phyloP scores from a whole-genome alignment of 2,329 filamentous ascomycete genomes.

The Rasamsonia emersonii region DNA sequence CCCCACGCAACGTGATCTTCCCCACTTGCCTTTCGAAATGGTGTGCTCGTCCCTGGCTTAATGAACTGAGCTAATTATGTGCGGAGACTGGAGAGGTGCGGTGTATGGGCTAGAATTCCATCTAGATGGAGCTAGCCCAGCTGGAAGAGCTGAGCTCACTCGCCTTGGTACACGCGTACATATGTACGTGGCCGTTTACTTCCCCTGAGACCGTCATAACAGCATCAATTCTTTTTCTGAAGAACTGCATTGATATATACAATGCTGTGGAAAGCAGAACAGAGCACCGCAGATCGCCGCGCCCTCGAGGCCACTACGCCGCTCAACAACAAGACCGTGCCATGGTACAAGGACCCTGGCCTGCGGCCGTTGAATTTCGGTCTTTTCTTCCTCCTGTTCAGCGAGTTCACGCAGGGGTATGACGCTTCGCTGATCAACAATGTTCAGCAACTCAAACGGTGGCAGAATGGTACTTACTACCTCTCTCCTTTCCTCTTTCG shows the following conservation, averaged over 20 bases:
- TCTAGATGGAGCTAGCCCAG: too few species aligned
- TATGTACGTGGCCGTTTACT: not conserved
- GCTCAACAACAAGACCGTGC: constrained; percentile 2
- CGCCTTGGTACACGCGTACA: not conserved
- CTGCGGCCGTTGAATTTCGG: constrained; percentile 3
- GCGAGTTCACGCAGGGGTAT: constrained; percentile 4
- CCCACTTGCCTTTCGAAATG: too few species aligned
- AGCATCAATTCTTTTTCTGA: not conserved
- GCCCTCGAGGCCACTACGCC: constrained; percentile 1
- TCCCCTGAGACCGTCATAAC: not conserved
- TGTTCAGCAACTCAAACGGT: constrained; percentile 2
- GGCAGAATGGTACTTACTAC: constrained; percentile 5
- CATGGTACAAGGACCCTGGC: constrained; percentile 2
- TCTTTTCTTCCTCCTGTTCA: constrained; percentile 5
- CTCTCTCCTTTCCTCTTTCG: too few species aligned
- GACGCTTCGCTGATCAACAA: constrained; percentile 5
- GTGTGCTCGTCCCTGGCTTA: too few species aligned
- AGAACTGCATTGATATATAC: too few species aligned
- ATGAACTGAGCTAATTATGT: too few species aligned
- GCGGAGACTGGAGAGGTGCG: too few species aligned
- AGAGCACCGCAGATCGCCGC: constrained; percentile 1
- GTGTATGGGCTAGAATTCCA: too few species aligned
- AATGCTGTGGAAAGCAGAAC: not conserved
- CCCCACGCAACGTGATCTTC: too few species aligned
- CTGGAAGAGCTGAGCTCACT: too few species aligned